These are phyloP conservation scores for Candida pseudofarinosa DNA, from an alignment of 805 yeast genomes.

Conservation along the genomic window DNA sequence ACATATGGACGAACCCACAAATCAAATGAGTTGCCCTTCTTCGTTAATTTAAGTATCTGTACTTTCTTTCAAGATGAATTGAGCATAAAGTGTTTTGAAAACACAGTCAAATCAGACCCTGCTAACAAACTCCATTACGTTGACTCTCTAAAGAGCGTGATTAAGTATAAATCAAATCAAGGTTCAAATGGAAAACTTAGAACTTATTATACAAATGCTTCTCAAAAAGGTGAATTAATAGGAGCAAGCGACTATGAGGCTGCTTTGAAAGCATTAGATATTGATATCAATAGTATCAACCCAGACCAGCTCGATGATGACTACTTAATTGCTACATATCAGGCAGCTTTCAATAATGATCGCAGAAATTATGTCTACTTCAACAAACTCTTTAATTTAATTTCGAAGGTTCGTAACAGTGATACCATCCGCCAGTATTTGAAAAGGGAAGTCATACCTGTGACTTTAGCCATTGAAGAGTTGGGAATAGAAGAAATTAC, in stretches of 20 bases:
- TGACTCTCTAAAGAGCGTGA: conserved; percentile 28
- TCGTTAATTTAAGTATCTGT: conserved; percentile 26
- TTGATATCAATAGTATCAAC: conserved; percentile 12
- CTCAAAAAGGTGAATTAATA: conserved; percentile 25
- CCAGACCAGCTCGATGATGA: conserved; percentile 27
- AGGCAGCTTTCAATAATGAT: conserved; percentile 25
- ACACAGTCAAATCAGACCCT: conserved; percentile 30
- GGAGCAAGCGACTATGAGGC: conserved; percentile 32
- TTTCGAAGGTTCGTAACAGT: conserved; percentile 25
- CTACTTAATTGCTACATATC: conserved; percentile 32
- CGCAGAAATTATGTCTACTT: conserved; percentile 35
- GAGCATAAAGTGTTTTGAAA: conserved; percentile 37
- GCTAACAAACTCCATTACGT: conserved; percentile 31
- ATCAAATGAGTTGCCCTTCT: conserved; percentile 22
- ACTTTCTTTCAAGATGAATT: conserved; percentile 37
- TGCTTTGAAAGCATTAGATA: conserved; percentile 30
- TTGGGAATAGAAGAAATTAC: conserved; percentile 40
- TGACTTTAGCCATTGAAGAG: conserved; percentile 30
- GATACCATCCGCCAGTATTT: conserved; percentile 17
- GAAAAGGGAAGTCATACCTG: conserved; percentile 31
- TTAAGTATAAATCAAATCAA: conserved; percentile 13
- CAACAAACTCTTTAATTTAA: conserved; percentile 23
- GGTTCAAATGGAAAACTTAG: conserved; percentile 17
- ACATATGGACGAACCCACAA: conserved; percentile 18
- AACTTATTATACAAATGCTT: conserved; percentile 24